Conservation (phyloP, 495 filamentous ascomycete genomes). For the Trichoderma erinaceum region DNA sequence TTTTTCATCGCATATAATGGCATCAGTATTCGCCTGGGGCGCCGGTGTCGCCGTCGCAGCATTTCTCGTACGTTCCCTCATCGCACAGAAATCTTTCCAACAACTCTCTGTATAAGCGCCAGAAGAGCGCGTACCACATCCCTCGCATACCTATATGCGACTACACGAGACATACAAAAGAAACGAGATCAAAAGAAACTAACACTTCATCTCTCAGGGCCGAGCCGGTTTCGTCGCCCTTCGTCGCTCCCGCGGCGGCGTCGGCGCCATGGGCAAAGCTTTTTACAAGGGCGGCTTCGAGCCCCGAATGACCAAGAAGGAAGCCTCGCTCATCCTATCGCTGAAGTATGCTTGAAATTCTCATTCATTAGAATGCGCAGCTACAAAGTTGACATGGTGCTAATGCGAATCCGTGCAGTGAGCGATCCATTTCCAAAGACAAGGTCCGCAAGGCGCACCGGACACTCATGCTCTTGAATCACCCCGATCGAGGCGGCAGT, state of each 20-base stretch:
- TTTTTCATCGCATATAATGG: slow-evolving; percentile 48
- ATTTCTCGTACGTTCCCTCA: slow-evolving; percentile 56
- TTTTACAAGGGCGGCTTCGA: slow-evolving; percentile 99
- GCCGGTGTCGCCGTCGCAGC: slow-evolving; percentile 69
- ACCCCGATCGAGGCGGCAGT: slow-evolving; percentile 94
- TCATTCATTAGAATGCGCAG: no score
- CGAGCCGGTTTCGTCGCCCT: slow-evolving; percentile 86
- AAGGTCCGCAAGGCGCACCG: slow-evolving; percentile 94
- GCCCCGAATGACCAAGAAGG: slow-evolving; percentile 80
- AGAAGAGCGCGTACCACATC: background rate
- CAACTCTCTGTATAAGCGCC: background rate
- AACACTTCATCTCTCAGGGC: slow-evolving; percentile 48
- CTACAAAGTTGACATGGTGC: no score
- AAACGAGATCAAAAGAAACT: background rate
- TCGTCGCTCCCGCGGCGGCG: slow-evolving; percentile 70
- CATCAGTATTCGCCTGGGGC: slow-evolving; percentile 67
- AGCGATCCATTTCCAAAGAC: slow-evolving; percentile 78
- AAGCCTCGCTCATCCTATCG: slow-evolving; percentile 87
- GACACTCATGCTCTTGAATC: slow-evolving; percentile 94
- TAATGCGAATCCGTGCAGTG: slow-evolving; percentile 43
- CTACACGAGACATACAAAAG: background rate
- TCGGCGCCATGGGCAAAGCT: slow-evolving; percentile 72
- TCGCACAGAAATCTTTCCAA: background rate
- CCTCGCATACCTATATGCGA: background rate
- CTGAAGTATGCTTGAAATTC: slow-evolving; percentile 61